These are phyloP conservation scores for Aureobasidium namibiae DNA, from an alignment of 2,329 filamentous ascomycete genomes.

Conservation along the genomic window DNA sequence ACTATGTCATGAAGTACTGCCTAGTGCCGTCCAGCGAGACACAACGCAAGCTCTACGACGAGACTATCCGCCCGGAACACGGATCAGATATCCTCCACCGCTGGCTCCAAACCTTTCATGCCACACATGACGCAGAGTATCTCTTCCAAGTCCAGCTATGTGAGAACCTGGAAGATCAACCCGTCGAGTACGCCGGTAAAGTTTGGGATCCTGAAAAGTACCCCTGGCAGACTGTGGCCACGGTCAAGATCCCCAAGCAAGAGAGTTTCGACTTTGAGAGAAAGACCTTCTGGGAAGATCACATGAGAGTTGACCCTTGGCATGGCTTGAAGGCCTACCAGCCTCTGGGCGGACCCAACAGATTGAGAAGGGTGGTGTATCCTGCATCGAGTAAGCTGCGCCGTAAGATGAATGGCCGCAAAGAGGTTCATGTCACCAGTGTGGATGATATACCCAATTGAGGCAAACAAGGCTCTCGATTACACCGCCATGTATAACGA, in stretches of 20 bases:
- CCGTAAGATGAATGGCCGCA: slow-evolving; percentile 31
- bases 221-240: slow-evolving; percentile 40
- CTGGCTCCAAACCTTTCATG: slow-evolving; percentile 34
- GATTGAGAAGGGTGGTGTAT: slow-evolving; percentile 33
- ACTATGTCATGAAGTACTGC: slow-evolving; percentile 41
- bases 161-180: slow-evolving; percentile 39
- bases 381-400: slow-evolving; percentile 29
- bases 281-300: slow-evolving; percentile 38
- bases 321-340: slow-evolving; percentile 34
- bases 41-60: slow-evolving; percentile 33
- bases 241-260: slow-evolving; percentile 32
- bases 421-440: slow-evolving; percentile 28
- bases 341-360: slow-evolving; percentile 33
- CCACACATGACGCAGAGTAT: slow-evolving; percentile 33
- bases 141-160: slow-evolving; percentile 40
- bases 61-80: slow-evolving; percentile 31
- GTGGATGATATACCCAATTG: slow-evolving; percentile 32
- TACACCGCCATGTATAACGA: background rate
- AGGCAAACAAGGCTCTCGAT: background rate
- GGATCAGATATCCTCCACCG: slow-evolving; percentile 31
- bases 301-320: slow-evolving; percentile 37
- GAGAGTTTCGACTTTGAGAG: slow-evolving; percentile 33
- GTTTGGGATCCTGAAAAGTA: slow-evolving; percentile 41
- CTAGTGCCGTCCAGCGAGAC: slow-evolving; percentile 35
- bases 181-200: slow-evolving; percentile 36